phyloP scores from a whole-genome alignment of 352 stramenopile species.

The Globisporangium emineosum region DNA sequence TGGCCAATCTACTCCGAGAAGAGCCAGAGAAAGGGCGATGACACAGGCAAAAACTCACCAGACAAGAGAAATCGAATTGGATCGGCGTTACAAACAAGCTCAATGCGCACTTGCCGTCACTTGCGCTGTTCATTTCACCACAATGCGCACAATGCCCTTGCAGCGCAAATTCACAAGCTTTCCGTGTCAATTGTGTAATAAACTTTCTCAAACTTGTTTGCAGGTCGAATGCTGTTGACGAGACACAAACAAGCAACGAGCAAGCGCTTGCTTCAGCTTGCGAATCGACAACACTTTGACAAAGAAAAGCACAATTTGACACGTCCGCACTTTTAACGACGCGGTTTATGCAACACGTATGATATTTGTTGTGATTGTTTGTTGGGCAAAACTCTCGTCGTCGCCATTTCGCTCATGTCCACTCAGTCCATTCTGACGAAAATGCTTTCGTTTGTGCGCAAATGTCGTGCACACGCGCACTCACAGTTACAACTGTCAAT shows the following conservation, averaged over 20 bases:
- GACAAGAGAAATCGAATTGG: not conserved
- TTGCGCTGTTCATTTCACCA: not conserved
- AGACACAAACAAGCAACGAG: not conserved
- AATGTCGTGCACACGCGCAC: not conserved
- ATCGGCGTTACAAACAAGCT: not conserved
- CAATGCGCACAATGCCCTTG: not conserved
- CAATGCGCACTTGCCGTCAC: not conserved
- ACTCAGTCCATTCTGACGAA: not conserved
- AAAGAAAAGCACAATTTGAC: no score
- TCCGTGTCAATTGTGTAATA: not conserved
- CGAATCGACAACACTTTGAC: not conserved
- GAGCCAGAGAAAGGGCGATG: not conserved
- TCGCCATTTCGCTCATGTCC: not conserved
- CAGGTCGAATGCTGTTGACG: not conserved
- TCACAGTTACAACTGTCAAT: not conserved
- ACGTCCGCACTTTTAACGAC: not conserved
- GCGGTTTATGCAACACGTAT: slow-evolving; percentile 2
- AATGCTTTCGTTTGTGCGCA: not conserved
- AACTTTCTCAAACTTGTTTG: not conserved
- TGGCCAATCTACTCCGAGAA: slow-evolving; percentile 13
- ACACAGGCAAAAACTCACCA: slow-evolving; percentile 1
- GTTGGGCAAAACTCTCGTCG: not conserved
- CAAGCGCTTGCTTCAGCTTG: slow-evolving; percentile 6
- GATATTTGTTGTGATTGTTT: not conserved
- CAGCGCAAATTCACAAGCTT: not conserved